Base-by-base conservation (phyloP, 2,329 filamentous ascomycete species). In the Botrytis squamosa region DNA sequence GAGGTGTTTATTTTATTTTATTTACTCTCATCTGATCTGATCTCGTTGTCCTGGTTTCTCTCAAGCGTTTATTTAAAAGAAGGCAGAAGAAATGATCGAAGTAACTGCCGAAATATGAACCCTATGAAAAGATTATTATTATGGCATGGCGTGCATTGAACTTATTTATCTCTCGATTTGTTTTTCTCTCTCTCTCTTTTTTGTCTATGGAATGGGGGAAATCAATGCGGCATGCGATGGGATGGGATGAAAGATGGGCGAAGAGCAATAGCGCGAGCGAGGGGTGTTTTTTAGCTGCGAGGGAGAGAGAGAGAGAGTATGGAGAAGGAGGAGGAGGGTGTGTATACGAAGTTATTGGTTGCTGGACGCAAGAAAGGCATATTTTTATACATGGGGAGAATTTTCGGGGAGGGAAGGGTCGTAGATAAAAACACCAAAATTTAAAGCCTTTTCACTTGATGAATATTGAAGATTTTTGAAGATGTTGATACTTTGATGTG, bases 381-480 rank as follows among this genome's bases (percentile, higher is more conserved):
- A 52, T 62, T 70, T 70, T 70, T 75, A 77, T 75, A 76, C 76
- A 38, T 72, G 33, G 64, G 64, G 57, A 25, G 14, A 18, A 55
- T 40, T 38, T 36, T 36, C 4, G 10, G 29, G 20, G 68, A 65
- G 36, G 46, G 36, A 29, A 20, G 16, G 74, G 74, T 74, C 65
- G 74, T 77, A 77, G 75, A 79, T 73, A 46, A 70, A 67, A 64
- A 57, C 49, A 57, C 16, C n/a, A 33, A 33, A 57, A 29, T 57
- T 57, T 44, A 16, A 25, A 33, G 52, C 16, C 36, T 57, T 65
- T 57, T 57, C 38, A 55, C 65, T 55, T 42, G 65, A 4, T 55
- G 65, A 68, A 40, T 20, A 57, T 55, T 42, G n/a, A 5, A 40
- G 10, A 42, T 22, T n/a, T 66, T 46, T 66, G 20, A 52, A 42